Conservation (phyloP, 2,329 filamentous ascomycete genomes). For the Pseudocercospora crystallina region DNA sequence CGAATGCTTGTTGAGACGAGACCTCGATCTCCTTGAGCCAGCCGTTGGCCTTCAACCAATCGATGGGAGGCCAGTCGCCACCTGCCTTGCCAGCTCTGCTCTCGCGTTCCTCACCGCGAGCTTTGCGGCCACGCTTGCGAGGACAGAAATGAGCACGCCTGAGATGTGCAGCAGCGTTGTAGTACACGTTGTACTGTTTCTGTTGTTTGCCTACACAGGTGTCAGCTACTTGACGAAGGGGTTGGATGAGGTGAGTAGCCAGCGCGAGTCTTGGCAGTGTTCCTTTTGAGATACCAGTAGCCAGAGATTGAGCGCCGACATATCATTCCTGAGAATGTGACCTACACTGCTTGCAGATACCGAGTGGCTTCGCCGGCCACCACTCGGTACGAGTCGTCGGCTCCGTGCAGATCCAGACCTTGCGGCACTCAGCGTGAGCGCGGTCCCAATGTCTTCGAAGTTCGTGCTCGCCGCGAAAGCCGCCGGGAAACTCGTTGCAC, state of each 20-base stretch:
- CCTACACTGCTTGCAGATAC: conserved; percentile 77
- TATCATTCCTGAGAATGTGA: no score
- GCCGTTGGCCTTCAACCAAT: conserved; percentile 53
- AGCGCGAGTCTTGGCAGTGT: no score
- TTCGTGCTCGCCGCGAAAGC: conserved; percentile 86
- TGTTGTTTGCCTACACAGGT: conserved; percentile 45
- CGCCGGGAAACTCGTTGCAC: conserved; percentile 71
- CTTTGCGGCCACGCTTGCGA: conserved; percentile 57
- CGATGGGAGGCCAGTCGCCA: conserved; percentile 62
- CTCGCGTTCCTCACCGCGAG: conserved; percentile 57
- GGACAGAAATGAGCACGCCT: conserved; percentile 84
- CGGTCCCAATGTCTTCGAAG: conserved; percentile 55
- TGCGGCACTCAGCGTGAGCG: conserved; percentile 62
- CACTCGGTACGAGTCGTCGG: conserved; percentile 41
- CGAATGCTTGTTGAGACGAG: conserved; percentile 12
- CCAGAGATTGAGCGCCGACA: no score
- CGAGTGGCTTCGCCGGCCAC: conserved; percentile 61
- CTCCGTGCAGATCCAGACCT: conserved; percentile 64
- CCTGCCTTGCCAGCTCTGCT: conserved; percentile 58
- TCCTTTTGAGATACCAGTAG: no score
- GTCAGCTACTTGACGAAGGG: no score
- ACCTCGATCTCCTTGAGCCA: conserved; percentile 61
- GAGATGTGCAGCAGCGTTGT: conserved; percentile 91
- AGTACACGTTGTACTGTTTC: conserved; percentile 87
- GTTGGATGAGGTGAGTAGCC: no score